Base-by-base conservation (phyloP, 75 land plant genomes). In the Chamaecyparis obtusa region DNA sequence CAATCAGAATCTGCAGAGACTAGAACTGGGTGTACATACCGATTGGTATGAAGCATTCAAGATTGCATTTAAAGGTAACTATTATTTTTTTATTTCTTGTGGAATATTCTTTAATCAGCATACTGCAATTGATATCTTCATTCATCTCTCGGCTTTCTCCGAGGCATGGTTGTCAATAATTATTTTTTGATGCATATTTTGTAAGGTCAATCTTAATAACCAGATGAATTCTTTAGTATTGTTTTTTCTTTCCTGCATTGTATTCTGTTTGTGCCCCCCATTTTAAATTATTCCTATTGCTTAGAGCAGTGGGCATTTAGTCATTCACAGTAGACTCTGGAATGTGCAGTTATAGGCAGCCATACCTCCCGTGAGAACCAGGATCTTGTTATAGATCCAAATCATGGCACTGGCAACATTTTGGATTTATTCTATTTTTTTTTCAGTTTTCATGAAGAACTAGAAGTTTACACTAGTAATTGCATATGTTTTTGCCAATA, bases 1-100 rank as follows among this genome's bases (percentile, higher is more conserved):
- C 15, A 24, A 79, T 79, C 19, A 39, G 44, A 49, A 16, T 5
- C 67, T 54, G 57, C 57, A 67, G 16, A n/a, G 32, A 27, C 57
- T 9, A 49, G 27, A 83, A 30, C 14, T 56, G 3, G 46, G 21
- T 36, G 51, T 15, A 41, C 49, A 85, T 77, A 64, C 87, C 79
- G 84, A 91, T 32, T 92, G 93, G 92, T 85, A 87, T 84, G 88
- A 91, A 17, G 86, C 90, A 9, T 92, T 94, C 33, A 90, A 86
- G 86, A 88, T 80, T 85, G 88, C 51, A 60, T 90, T 72, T 80
- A 82, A 8, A 87, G 93, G 92, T 90, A 87, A 19, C 16, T 3
- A 72, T 19, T 72, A 4, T 32, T 35, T 76, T 3, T 14, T 77
- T 1, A 5, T 77, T 77, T 77, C 21, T 36, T 77, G 36, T 19